These are phyloP conservation scores for Leptographium galeiforme DNA, from an alignment of 2,329 filamentous ascomycete genomes.

Conservation along the genomic window DNA sequence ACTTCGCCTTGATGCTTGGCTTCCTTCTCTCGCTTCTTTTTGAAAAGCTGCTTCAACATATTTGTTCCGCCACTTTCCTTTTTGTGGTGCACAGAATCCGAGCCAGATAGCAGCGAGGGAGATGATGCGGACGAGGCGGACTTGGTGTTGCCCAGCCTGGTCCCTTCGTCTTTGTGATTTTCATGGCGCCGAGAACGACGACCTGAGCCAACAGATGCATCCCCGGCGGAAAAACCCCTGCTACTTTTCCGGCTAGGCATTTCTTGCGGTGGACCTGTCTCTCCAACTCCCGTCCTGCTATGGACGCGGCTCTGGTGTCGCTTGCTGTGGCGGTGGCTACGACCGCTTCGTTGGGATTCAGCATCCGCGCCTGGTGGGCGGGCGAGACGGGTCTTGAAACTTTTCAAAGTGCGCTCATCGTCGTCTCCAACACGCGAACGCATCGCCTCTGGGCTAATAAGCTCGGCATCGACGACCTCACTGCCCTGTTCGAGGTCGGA, in stretches of 20 bases:
- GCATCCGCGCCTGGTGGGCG: constrained; percentile 13
- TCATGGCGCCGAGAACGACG: background rate
- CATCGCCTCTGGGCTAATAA: constrained; percentile 43
- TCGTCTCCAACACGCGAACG: constrained; percentile 24
- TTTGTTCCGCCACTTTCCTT: constrained; percentile 22
- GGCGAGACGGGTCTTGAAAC: constrained; percentile 16
- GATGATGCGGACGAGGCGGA: background rate
- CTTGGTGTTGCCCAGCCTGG: background rate
- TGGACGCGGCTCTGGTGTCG: constrained; percentile 2
- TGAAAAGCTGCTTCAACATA: constrained; percentile 46
- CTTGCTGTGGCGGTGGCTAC: constrained; percentile 11
- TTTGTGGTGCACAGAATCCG: constrained; percentile 10
- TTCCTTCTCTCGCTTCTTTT: constrained; percentile 38
- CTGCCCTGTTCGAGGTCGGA: background rate
- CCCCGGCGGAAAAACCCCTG: constrained; percentile 11
- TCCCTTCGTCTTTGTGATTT: background rate
- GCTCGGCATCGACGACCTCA: constrained; percentile 32
- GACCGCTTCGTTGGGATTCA: constrained; percentile 15
- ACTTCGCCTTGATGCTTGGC: constrained; percentile 15
- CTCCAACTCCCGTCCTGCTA: constrained; percentile 2
- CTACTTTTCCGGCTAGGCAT: constrained; percentile 18
- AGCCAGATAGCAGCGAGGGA: background rate
- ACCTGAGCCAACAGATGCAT: background rate
- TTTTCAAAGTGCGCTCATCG: constrained; percentile 17
- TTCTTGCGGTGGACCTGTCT: constrained; percentile 1